Conservation (phyloP, 176 grass and related monocot genomes). For the Eleusine coracana region DNA sequence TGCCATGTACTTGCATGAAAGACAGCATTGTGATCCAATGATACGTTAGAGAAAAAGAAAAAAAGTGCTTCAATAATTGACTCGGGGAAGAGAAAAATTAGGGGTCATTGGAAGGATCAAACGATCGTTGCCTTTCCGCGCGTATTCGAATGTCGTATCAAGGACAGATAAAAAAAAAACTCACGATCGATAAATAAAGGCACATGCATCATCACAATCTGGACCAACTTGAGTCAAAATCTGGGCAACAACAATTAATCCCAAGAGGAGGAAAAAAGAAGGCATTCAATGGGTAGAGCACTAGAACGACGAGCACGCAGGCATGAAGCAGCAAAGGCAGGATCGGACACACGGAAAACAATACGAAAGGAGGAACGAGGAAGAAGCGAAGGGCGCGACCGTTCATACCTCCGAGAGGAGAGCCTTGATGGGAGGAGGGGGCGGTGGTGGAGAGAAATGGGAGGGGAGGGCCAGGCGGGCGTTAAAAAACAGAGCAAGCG, state of each 20-base stretch:
- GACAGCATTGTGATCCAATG: background rate
- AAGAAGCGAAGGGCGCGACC: background rate
- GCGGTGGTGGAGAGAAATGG: background rate
- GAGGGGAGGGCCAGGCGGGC: background rate
- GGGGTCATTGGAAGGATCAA: background rate
- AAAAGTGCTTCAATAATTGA: background rate
- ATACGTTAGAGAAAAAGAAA: background rate
- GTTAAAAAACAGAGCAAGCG: constrained; percentile 11
- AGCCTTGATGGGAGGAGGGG: constrained; percentile 24
- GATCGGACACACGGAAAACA: background rate
- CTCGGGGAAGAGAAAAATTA: background rate
- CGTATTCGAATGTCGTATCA: background rate
- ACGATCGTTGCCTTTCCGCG: background rate
- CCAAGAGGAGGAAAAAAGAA: background rate
- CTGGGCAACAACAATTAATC: background rate
- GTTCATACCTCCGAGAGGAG: constrained; percentile 42
- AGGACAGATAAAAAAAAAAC: background rate
- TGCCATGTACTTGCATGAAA: background rate
- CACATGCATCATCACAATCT: background rate
- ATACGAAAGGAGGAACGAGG: background rate
- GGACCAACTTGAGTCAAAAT: background rate
- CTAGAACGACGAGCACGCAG: background rate
- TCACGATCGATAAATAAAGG: background rate
- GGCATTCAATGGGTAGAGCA: background rate
- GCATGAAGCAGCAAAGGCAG: background rate